Conservation (phyloP, 352 stramenopile species). For the Pythium insidiosum region DNA sequence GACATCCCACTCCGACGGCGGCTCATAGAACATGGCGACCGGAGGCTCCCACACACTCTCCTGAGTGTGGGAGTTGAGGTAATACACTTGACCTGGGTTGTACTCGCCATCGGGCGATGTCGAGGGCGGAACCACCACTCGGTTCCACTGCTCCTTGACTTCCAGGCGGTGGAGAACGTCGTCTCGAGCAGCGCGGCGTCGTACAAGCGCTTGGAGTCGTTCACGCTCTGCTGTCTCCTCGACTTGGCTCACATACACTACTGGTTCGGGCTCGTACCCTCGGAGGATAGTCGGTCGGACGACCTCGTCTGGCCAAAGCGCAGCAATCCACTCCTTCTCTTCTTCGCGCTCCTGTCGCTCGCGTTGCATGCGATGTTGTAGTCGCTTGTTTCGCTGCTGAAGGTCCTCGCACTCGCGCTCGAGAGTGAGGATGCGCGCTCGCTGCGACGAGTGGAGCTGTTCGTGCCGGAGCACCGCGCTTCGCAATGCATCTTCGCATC, state of each 20-base stretch:
- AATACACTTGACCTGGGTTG: constrained; percentile 32
- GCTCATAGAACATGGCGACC: constrained; percentile 46
- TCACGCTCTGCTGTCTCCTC: constrained; percentile 12
- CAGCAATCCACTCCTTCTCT: constrained; percentile 54
- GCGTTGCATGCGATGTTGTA: constrained; percentile 16
- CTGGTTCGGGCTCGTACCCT: constrained; percentile 11
- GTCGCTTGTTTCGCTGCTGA: constrained; percentile 9
- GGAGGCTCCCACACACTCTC: constrained; percentile 51
- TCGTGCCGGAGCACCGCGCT: constrained; percentile 2
- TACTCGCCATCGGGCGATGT: constrained; percentile 11
- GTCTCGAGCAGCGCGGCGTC: constrained; percentile 28
- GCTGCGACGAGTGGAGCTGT: neutral
- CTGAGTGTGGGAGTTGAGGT: constrained; percentile 39
- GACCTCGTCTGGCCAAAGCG: constrained; percentile 49
- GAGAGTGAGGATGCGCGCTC: constrained; percentile 2
- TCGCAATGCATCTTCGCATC: constrained; percentile 10
- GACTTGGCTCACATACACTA: constrained; percentile 19
- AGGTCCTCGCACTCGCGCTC: constrained; percentile 14
- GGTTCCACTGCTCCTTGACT: constrained; percentile 38
- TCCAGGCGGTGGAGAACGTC: constrained; percentile 30
- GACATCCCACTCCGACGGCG: constrained; percentile 42
- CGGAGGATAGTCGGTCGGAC: constrained; percentile 53
- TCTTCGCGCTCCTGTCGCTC: constrained; percentile 40
- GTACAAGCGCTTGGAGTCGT: constrained; percentile 29
- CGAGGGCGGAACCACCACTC: constrained; percentile 19